Conservation (phyloP, 768 basidiomycete species). For the Mycena vitilis region DNA sequence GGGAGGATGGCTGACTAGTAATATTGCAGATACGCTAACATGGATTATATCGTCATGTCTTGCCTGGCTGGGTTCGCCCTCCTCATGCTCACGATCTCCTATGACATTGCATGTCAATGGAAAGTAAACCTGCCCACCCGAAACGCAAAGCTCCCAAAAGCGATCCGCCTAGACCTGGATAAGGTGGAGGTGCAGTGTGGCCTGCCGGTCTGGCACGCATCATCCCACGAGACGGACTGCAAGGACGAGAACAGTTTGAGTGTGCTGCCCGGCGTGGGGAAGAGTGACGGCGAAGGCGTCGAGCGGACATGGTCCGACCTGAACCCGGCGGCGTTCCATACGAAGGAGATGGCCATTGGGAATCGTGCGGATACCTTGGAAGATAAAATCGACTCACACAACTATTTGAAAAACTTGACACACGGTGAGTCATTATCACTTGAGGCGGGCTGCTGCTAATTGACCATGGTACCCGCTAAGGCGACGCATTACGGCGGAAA, state of each 20-base stretch:
- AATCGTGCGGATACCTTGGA: neutral
- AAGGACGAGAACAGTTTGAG: neutral
- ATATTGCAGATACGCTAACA: too few species aligned
- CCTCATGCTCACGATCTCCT: too few species aligned
- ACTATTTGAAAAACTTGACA: neutral
- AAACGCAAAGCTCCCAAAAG: neutral
- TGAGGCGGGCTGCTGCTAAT: neutral
- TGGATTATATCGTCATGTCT: too few species aligned
- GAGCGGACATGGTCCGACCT: neutral
- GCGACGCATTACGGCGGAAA: slow-evolving; percentile 7
- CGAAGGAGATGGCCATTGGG: neutral
- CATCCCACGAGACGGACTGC: neutral
- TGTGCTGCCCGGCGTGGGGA: neutral
- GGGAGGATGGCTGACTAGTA: too few species aligned
- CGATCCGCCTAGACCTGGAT: neutral
- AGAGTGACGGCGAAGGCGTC: neutral
- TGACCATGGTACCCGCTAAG: neutral
- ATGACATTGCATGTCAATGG: too few species aligned
- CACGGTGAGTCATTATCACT: neutral
- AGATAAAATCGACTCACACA: neutral
- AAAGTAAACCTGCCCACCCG: too few species aligned
- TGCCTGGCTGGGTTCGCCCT: too few species aligned
- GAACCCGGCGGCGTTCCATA: neutral
- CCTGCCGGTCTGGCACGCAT: neutral
- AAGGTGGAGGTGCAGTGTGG: neutral